phyloP scores from a whole-genome alignment of 2,329 filamentous ascomycete species.

The Colletotrichum coccodes region DNA sequence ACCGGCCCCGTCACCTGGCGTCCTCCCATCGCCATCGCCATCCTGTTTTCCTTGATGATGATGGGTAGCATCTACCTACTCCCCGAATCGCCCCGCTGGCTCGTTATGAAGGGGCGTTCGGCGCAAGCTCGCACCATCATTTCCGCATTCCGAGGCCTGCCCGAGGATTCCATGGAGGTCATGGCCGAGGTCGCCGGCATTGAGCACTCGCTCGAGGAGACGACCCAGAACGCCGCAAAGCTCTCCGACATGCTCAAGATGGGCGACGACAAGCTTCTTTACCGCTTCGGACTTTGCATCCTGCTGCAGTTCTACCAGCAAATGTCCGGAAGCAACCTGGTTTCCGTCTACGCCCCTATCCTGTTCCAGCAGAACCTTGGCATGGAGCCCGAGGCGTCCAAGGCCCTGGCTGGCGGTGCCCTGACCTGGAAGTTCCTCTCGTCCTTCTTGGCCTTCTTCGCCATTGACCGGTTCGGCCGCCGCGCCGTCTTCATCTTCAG shows the following conservation, averaged over 20 bases:
- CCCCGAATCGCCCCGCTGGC: slow-evolving; percentile 47
- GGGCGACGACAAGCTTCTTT: slow-evolving; percentile 59
- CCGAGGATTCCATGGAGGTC: slow-evolving; percentile 60
- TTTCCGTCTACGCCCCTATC: slow-evolving; percentile 51
- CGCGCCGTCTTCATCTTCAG: slow-evolving; percentile 62
- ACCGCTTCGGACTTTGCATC: slow-evolving; percentile 60
- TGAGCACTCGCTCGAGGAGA: slow-evolving; percentile 57
- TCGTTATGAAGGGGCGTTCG: slow-evolving; percentile 41
- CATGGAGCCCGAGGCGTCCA: slow-evolving; percentile 47
- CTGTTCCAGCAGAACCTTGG: slow-evolving; percentile 53
- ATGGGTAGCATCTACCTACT: slow-evolving; percentile 44
- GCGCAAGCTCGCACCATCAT: slow-evolving; percentile 45
- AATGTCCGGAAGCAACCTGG: slow-evolving; percentile 41
- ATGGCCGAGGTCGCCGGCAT: slow-evolving; percentile 59
- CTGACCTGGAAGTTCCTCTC: slow-evolving; percentile 67
- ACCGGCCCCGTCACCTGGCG: slow-evolving; percentile 42
- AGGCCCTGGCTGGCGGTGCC: slow-evolving; percentile 57
- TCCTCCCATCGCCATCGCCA: slow-evolving; percentile 48
- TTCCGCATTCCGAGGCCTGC: slow-evolving; percentile 58
- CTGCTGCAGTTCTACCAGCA: slow-evolving; percentile 60
- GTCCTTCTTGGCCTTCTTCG: slow-evolving; percentile 59
- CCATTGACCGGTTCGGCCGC: slow-evolving; percentile 61
- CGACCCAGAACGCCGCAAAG: slow-evolving; percentile 45
- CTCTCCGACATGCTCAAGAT: slow-evolving; percentile 57
- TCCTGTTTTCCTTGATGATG: slow-evolving; percentile 44